These are phyloP conservation scores for Lotmaria passim DNA, from an alignment of 208 protist species.

Conservation along the genomic window DNA sequence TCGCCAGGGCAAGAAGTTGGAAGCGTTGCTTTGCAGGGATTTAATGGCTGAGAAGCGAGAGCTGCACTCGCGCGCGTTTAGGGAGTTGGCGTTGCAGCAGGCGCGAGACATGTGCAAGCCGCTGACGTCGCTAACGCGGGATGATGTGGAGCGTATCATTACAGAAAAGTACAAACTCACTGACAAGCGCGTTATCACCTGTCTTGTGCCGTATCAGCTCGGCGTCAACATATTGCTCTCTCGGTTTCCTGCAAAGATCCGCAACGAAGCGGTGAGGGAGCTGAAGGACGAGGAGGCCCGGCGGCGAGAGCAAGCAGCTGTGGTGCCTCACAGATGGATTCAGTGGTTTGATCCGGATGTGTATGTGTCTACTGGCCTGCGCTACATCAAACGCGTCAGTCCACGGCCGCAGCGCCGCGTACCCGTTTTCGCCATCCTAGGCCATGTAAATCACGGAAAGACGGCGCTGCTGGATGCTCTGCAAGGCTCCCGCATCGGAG, in stretches of 20 bases:
- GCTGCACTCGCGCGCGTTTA: slow-evolving; percentile 52
- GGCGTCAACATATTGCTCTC: slow-evolving; percentile 83
- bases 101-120: slow-evolving; percentile 40
- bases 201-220: slow-evolving; percentile 88
- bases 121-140: slow-evolving; percentile 53
- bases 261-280: slow-evolving; percentile 53
- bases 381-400: slow-evolving; percentile 59
- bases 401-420: slow-evolving; percentile 42
- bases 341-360: slow-evolving; percentile 86
- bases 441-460: slow-evolving; percentile 90
- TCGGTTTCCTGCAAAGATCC: slow-evolving; percentile 58
- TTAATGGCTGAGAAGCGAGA: slow-evolving; percentile 25
- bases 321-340: slow-evolving; percentile 51
- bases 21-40: slow-evolving; percentile 40
- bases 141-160: slow-evolving; percentile 66
- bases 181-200: slow-evolving; percentile 72
- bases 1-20: slow-evolving; percentile 39
- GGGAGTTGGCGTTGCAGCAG: slow-evolving; percentile 31
- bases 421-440: slow-evolving; percentile 81
- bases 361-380: slow-evolving; percentile 72
- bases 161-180: slow-evolving; percentile 65
- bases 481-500: slow-evolving; percentile 49
- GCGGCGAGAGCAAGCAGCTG: not conserved
- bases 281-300: slow-evolving; percentile 58
- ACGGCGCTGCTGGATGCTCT: slow-evolving; percentile 88